These are phyloP conservation scores for Arachnomyces sp. DNA, from an alignment of 2,329 filamentous ascomycete species.

Conservation along the genomic window DNA sequence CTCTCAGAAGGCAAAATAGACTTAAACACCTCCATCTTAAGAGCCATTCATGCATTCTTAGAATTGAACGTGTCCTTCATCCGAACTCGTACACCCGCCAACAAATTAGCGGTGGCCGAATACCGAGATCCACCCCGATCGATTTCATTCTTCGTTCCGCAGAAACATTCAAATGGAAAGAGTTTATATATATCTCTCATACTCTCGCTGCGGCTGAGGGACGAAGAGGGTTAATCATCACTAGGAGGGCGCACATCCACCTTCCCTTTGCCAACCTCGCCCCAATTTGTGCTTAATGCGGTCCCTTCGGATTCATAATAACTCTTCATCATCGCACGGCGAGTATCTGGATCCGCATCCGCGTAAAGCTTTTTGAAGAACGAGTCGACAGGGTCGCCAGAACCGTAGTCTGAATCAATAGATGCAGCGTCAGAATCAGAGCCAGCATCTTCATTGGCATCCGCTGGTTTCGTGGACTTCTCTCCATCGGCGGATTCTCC, in stretches of 20 bases:
- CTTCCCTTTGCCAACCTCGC: constrained; percentile 63
- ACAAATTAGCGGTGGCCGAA: no score
- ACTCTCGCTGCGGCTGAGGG: constrained; percentile 1
- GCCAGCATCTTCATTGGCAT: constrained; percentile 29
- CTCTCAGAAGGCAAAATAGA: no score
- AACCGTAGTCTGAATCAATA: constrained; percentile 36
- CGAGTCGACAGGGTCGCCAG: constrained; percentile 59
- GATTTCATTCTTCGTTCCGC: no score
- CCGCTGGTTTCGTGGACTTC: constrained; percentile 25
- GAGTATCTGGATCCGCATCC: constrained; percentile 66
- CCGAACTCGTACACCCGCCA: no score
- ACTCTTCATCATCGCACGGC: constrained; percentile 95
- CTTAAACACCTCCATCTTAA: no score
- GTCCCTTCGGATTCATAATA: constrained; percentile 93
- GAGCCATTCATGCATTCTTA: no score
- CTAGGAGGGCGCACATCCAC: constrained; percentile 47
- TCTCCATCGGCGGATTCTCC: no score
- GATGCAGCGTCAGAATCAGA: constrained; percentile 51
- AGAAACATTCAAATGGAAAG: no score
- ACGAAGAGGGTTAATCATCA: constrained; percentile 12
- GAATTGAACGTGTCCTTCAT: no score
- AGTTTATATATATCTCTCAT: no score
- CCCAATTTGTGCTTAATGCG: constrained; percentile 85
- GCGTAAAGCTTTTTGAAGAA: constrained; percentile 93
- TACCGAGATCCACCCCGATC: no score